A percentile compares a stretch with the other conserved stretches of the same genome.
phyloP scores from a whole-genome alignment of 129 eudicot species.

The Deinandra increscens region DNA sequence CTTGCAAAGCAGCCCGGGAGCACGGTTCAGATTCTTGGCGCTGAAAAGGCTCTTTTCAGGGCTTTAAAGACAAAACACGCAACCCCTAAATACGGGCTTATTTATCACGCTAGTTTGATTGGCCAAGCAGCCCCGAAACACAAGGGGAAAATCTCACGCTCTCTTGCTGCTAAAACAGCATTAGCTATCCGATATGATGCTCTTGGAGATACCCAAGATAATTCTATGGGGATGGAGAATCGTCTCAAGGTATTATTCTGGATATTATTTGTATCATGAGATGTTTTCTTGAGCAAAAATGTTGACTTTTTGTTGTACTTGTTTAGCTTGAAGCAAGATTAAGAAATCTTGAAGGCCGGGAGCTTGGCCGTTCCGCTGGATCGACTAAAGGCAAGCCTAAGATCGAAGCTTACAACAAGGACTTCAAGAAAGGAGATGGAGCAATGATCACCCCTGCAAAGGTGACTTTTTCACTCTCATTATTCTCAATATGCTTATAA shows the following conservation, averaged over 20 bases:
- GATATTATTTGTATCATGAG: background rate
- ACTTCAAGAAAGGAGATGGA: conserved; percentile 68
- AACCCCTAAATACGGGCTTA: conserved; percentile 58
- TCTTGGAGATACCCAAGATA: conserved; percentile 53
- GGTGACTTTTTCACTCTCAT: conserved; percentile 33
- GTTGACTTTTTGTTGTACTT: background rate
- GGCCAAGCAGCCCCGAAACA: conserved; percentile 72
- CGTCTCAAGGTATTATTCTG: conserved; percentile 27
- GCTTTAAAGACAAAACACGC: conserved; percentile 56
- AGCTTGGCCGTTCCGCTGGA: conserved; percentile 72
- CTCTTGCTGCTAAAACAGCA: conserved; percentile 55
- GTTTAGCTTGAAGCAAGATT: conserved; percentile 80
- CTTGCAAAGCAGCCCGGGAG: conserved; percentile 61
- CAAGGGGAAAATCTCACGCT: conserved; percentile 65
- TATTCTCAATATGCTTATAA: background rate
- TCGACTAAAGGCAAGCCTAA: conserved; percentile 88
- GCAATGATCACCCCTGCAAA: conserved; percentile 82
- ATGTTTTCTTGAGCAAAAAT: background rate
- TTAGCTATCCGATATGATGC: conserved; percentile 57
- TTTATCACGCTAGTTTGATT: conserved; percentile 55
- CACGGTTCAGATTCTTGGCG: conserved; percentile 56
- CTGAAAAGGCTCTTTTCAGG: conserved; percentile 61
- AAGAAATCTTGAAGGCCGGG: conserved; percentile 78
- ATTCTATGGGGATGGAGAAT: conserved; percentile 60
- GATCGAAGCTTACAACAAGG: conserved; percentile 85